Evolutionary conservation across 73 alveolate genomes (phyloP), one percentile per base, ranked within the genome.

Genomic region (Stentor roeselii): DNA sequence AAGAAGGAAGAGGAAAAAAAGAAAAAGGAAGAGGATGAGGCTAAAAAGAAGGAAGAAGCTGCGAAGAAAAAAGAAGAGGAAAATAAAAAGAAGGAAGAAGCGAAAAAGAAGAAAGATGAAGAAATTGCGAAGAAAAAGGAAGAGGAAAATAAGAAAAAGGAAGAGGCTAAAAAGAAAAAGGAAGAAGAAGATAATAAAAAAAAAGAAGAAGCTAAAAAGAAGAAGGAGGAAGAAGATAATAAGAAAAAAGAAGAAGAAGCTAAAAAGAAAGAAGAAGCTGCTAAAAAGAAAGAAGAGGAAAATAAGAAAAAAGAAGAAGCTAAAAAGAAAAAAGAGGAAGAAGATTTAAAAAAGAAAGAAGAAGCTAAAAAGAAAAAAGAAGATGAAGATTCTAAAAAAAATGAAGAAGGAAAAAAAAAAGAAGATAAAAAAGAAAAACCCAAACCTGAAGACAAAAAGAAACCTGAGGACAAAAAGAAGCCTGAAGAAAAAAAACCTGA

Each of bases 281-380:
- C 67, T 50, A 50, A 50, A 50, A 50, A 50, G 67, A 50, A 50
- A 50, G 67, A 50, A 50, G 67, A 50, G 21, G 67, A 50, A 50
- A 21, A 6, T 50, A 50, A 50, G 67, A 50, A 50, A 50, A 50
- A 50, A 50, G 67, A 50, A 50, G 67, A 50, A 50, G 67, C 6
- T 6, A 21, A 6, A 11, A 50, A 50, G 21, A 50, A 50, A 21
- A 50, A 50, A 50, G n/a, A n/a, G n/a, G 67, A 50, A 50, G 67
- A 50, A 50, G 67, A 50, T 50, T 6, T 21, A 11, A 50, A 50
- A 21, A 50, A 50, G 21, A 50, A 50, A 21, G 67, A 50, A 50
- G 67, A 50, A 50, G 67, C 67, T 50, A 50, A 50, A 50, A 50
- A 50, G 67, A 50, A 50, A 50, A 50, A 50, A 21, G 67, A 50